Evolutionary conservation across 805 yeast genomes (phyloP), one percentile per base, ranked within the genome.

Genomic region (Metschnikowia continentalis): DNA sequence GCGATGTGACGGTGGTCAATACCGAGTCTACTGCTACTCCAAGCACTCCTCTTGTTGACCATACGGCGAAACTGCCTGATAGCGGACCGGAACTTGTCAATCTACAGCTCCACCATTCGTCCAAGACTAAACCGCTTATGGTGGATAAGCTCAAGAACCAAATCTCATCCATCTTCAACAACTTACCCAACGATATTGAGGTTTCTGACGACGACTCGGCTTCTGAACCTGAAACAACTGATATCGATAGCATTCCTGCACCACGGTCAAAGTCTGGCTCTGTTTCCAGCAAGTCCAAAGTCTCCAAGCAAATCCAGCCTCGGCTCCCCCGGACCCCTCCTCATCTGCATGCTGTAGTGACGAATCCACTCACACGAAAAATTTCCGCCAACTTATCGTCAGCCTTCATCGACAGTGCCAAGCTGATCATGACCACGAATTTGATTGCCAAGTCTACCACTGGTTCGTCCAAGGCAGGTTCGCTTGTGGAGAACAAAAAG

Each of bases 181-280:
- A 74, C 41, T 59, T 74, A n/a, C 79, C 79, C 13, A 74, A 74
- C 55, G 79, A 74, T 60, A 72, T 74, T 47, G 78, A 74, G 51
- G 57, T 74, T 6, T 72, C 77, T 0, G 79, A 74, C 47, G 78
- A 74, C 52, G 78, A 74, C 54, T 70, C 75, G n/a, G 76, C 75
- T 2, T 69, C 74, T 1, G 78, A 73, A 46, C 56, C 57, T 40
- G 78, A 74, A 19, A 68, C 76, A 1, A 60, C 69, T 6, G 58
- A 51, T 36, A 23, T 35, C 6, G 47, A 44, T 22, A 35, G 33
- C 26, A 15, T 26, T 13, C 22, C 33, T 11, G 26, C 40, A n/a
- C 39, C 47, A 1, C 39, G 26, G 7, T 23, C 41, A 26, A 44
- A 23, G 47, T 23, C 47, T 7, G 32, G 17, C n/a, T 26, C 40